These are phyloP conservation scores for Xylariomycetidae sp. DNA, from an alignment of 2,329 filamentous ascomycete species.

Conservation along the genomic window DNA sequence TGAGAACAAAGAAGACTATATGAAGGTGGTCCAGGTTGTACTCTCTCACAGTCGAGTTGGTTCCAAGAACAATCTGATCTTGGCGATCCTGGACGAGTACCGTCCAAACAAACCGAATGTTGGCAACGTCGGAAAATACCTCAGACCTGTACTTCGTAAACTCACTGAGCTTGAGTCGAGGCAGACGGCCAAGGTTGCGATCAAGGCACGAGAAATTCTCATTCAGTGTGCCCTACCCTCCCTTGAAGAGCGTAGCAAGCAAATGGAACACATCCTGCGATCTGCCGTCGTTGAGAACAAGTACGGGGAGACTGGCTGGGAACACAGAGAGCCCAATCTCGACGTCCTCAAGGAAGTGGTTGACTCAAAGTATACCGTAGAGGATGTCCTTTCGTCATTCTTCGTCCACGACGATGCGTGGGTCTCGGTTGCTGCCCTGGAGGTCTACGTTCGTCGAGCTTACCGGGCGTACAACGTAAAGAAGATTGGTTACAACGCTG, in stretches of 20 bases:
- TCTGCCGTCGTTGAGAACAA: conserved; percentile 95
- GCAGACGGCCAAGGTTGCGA: conserved; percentile 85
- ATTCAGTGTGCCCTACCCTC: conserved; percentile 97
- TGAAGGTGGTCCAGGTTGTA: conserved; percentile 79
- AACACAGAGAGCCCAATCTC: conserved; percentile 86
- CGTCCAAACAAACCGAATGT: conserved; percentile 88
- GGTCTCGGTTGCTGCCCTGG: conserved; percentile 88
- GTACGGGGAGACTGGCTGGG: conserved; percentile 95
- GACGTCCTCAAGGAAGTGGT: conserved; percentile 96
- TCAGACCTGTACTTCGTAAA: conserved; percentile 76
- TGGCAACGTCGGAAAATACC: conserved; percentile 82
- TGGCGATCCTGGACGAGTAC: conserved; percentile 91
- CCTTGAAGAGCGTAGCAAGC: conserved; percentile 85
- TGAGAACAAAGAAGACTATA: conserved; percentile 89
- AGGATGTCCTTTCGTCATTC: conserved; percentile 92
- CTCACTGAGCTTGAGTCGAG: conserved; percentile 87
- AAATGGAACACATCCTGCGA: conserved; percentile 98
- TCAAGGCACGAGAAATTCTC: conserved; percentile 95
- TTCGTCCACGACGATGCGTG: conserved; percentile 91
- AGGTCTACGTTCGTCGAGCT: conserved; percentile 92
- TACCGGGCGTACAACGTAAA: conserved; percentile 95
- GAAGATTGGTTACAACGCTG: conserved; percentile 79
- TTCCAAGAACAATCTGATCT: conserved; percentile 87
- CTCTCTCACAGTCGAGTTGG: conserved; percentile 90
- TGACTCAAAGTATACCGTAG: conserved; percentile 97